These are phyloP conservation scores for Melanogaster broomeanus DNA, from an alignment of 768 basidiomycete species.

Conservation along the genomic window DNA sequence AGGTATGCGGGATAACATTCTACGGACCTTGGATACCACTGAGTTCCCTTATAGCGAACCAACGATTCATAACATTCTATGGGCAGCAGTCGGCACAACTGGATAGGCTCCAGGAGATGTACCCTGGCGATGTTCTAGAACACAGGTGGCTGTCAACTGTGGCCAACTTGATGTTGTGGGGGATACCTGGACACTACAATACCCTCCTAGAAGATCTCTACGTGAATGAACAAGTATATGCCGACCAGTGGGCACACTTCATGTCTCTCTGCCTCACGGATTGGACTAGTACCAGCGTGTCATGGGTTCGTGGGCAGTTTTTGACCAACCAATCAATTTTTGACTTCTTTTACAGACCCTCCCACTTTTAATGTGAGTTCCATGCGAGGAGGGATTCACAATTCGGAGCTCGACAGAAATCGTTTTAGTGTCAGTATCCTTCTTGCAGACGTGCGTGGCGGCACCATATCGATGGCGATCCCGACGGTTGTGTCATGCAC, in stretches of 20 bases:
- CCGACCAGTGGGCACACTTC: constrained; percentile 54
- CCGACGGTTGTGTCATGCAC: constrained; percentile 23
- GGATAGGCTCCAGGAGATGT: constrained; percentile 51
- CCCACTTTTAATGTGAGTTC: constrained; percentile 29
- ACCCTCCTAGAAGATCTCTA: constrained; percentile 48
- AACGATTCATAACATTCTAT: constrained; percentile 56
- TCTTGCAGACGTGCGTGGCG: constrained; percentile 28
- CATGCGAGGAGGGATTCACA: background rate
- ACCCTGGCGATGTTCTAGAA: constrained; percentile 36
- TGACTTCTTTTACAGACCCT: constrained; percentile 20
- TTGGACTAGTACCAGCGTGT: constrained; percentile 46
- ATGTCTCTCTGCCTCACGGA: constrained; percentile 44
- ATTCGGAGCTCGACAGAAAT: constrained; percentile 21
- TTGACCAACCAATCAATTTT: no score
- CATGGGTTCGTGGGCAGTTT: no score
- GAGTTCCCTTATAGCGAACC: constrained; percentile 37
- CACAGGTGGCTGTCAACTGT: constrained; percentile 36
- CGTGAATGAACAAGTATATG: constrained; percentile 56
- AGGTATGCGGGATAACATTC: constrained; percentile 33
- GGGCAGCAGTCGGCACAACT: constrained; percentile 58
- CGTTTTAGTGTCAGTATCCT: constrained; percentile 41
- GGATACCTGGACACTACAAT: constrained; percentile 45
- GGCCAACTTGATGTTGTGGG: constrained; percentile 45
- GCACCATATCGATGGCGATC: constrained; percentile 17
- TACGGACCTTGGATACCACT: background rate